Percentiles rank a stretch among this genome's conserved stretches.
These are phyloP conservation scores for Pyrenophora graminea DNA, from an alignment of 2,329 filamentous ascomycete genomes.

Conservation along the genomic window DNA sequence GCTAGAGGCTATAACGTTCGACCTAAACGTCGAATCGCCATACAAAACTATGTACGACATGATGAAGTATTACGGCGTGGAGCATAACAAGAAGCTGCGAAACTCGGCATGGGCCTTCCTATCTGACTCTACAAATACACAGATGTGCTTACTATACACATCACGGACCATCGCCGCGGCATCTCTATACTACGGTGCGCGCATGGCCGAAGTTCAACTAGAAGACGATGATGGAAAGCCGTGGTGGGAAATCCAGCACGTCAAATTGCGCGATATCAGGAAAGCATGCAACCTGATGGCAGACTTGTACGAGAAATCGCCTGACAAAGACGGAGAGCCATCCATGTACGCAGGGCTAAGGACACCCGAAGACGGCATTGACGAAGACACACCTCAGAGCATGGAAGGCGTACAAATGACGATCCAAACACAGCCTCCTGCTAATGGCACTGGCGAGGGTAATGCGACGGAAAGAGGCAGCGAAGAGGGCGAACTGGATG, in stretches of 20 bases:
- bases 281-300: constrained; percentile 77
- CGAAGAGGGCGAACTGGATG: constrained; percentile 55
- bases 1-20: constrained; percentile 90
- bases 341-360: constrained; percentile 54
- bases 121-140: constrained; percentile 85
- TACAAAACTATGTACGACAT: constrained; percentile 84
- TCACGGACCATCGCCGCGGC: constrained; percentile 81
- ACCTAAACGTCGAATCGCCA: constrained; percentile 86
- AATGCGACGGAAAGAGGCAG: constrained; percentile 40
- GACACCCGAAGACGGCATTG: constrained; percentile 44
- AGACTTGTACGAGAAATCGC: constrained; percentile 53
- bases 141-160: constrained; percentile 79
- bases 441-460: constrained; percentile 25
- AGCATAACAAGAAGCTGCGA: constrained; percentile 79
- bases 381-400: constrained; percentile 37
- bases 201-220: constrained; percentile 73
- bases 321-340: constrained; percentile 46
- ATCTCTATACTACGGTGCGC: constrained; percentile 83
- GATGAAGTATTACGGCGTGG: constrained; percentile 71
- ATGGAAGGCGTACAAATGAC: constrained; percentile 32
- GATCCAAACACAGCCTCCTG: constrained; percentile 23
- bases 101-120: constrained; percentile 93
- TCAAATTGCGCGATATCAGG: constrained; percentile 70
- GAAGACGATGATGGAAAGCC: constrained; percentile 72
- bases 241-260: constrained; percentile 84